Base-by-base conservation (phyloP, 2,329 filamentous ascomycete genomes). In the Tympanopsis confertula region DNA sequence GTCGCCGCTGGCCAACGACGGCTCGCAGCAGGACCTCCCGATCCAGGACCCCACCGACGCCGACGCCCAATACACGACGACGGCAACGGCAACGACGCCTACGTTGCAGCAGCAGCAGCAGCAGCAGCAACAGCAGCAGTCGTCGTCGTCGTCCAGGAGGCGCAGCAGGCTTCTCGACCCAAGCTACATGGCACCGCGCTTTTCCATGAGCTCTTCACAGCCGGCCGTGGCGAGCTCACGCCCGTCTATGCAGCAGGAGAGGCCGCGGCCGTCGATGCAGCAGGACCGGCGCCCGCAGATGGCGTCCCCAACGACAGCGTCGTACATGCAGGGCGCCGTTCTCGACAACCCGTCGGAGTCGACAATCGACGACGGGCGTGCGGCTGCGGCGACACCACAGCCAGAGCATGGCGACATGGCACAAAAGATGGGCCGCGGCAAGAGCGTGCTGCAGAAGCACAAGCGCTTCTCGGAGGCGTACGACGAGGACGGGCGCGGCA, bases 381-480 rank as follows among this genome's bases (percentile, higher is more conserved):
- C n/a, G n/a, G n/a, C n/a, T n/a, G n/a, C 59, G 20, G 18, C 7
- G 35, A 46, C 59, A 3, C 53, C 53, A 29, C 61, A 51, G 44
- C 45, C 45, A 28, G 30, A 18, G 10, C 14, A 19, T 13, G 24
- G 36, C 45, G 42, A 46, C 44, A 41, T 15, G 20, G 19, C 36
- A 48, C 39, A 52, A 51, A 29, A 43, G 49, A 14, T 43, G 44
- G 36, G 56, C 52, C 49, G 55, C 48, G 63, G 49, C 42, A 68
- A 53, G 13, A 75, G 71, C 22, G 76, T 85, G 12, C 63, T 91
- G 35, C 83, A 91, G 51, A 94, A 94, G 63, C 82, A 79, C 56
- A 87, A 89, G 59, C 78, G 87, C 45, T 94, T 96, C 49, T 80
- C 74, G 2, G 87, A 95, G 50, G 86, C 84, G 2, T 95, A 93